These are phyloP conservation scores for Dothistroma pini DNA, from an alignment of 2,329 filamentous ascomycete species.

Conservation along the genomic window DNA sequence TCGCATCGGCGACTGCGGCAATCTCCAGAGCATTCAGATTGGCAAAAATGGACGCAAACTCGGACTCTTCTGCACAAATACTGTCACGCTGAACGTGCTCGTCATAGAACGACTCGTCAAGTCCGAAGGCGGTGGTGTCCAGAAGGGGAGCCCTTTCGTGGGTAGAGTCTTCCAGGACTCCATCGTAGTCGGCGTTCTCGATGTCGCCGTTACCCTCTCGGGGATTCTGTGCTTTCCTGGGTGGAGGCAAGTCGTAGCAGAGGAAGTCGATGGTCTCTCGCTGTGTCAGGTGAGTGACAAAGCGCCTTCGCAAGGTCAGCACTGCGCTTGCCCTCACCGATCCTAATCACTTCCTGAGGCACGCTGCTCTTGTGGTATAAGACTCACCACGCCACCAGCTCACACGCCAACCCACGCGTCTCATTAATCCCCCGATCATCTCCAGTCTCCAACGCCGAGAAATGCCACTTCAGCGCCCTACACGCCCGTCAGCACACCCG, in stretches of 20 bases:
- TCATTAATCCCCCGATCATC: constrained; percentile 63
- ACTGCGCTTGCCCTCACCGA: background rate
- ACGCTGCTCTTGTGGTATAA: background rate
- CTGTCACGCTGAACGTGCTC: constrained; percentile 18
- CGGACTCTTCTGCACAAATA: constrained; percentile 14
- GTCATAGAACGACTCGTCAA: constrained; percentile 27
- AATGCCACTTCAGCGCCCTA: constrained; percentile 74
- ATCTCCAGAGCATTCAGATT: constrained; percentile 85
- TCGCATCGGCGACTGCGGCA: constrained; percentile 74
- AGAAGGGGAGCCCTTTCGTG: constrained; percentile 25
- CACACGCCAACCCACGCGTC: constrained; percentile 68
- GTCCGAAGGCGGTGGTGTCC: constrained; percentile 9
- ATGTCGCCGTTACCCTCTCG: constrained; percentile 13
- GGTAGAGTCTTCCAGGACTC: constrained; percentile 11
- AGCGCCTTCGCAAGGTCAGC: constrained; percentile 47
- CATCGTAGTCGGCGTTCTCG: constrained; percentile 16
- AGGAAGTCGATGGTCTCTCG: constrained; percentile 71
- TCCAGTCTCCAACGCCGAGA: constrained; percentile 57
- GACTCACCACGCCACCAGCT: constrained; percentile 66
- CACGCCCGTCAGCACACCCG: background rate
- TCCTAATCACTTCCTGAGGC: background rate
- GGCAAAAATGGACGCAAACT: constrained; percentile 63
- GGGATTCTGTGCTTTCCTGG: constrained; percentile 7
- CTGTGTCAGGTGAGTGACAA: constrained; percentile 67
- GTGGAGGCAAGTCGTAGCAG: constrained; percentile 63